phyloP scores from a whole-genome alignment of 257 asterid genomes.

The Solanum rostratum region DNA sequence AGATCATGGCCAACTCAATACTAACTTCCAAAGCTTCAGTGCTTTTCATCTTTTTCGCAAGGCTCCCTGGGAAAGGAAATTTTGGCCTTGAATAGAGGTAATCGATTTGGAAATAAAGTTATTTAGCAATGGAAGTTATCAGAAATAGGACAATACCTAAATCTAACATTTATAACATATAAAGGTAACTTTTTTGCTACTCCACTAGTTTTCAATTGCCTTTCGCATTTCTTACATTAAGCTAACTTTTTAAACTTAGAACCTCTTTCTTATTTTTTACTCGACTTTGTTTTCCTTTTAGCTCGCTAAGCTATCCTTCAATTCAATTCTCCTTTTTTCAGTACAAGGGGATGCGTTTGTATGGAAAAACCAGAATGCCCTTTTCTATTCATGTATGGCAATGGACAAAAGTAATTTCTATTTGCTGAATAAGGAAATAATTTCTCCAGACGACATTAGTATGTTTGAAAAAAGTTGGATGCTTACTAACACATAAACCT shows the following conservation, averaged over 20 bases:
- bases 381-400: background rate
- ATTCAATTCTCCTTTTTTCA: background rate
- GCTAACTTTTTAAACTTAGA: background rate
- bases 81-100: background rate
- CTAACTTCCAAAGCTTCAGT: background rate
- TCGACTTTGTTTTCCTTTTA: background rate
- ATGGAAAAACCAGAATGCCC: background rate
- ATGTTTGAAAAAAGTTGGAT: background rate
- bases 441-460: background rate
- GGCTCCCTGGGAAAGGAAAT: background rate
- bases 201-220: too few relatives aligned
- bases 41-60: background rate
- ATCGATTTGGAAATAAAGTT: background rate
- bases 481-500: background rate
- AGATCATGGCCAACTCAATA: background rate
- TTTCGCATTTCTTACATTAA: background rate
- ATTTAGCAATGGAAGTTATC: background rate
- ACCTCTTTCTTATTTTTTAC: background rate
- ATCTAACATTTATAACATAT: background rate
- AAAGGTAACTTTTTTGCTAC: too few relatives aligned
- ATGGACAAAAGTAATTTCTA: too few relatives aligned
- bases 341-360: background rate
- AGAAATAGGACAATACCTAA: background rate
- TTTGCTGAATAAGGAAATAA: background rate
- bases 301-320: background rate